phyloP scores from a whole-genome alignment of 2,329 filamentous ascomycete genomes.

The Monilinia vaccinii-corymbosi region DNA sequence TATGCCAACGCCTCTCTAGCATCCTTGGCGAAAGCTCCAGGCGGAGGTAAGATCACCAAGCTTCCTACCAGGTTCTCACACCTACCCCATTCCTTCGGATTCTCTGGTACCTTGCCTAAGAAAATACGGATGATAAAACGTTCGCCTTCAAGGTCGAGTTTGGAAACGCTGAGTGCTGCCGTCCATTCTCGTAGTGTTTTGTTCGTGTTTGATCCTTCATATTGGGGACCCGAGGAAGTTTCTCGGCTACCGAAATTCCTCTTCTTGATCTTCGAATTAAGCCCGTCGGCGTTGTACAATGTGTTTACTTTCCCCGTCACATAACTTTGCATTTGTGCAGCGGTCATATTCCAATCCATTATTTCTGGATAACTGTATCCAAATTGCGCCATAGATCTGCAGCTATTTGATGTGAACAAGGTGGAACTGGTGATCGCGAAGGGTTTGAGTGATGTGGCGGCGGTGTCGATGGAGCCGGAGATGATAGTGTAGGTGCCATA shows the following conservation, averaged over 20 bases:
- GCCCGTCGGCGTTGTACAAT: constrained; percentile 34
- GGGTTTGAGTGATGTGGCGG: constrained; percentile 21
- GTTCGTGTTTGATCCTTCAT: neutral
- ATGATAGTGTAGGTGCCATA: constrained; percentile 29
- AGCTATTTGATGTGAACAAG: constrained; percentile 17
- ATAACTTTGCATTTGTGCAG: constrained; percentile 44
- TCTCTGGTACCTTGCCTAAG: constrained; percentile 18
- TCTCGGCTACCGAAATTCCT: neutral
- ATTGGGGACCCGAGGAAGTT: neutral
- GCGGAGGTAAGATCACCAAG: constrained; percentile 21
- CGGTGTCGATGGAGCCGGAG: constrained; percentile 21
- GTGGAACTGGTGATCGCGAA: constrained; percentile 25
- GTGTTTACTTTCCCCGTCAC: constrained; percentile 51
- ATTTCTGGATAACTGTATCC: constrained; percentile 29
- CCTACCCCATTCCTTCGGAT: constrained; percentile 18
- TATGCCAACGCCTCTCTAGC: constrained; percentile 14
- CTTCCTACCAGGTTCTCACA: constrained; percentile 14
- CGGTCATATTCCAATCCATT: constrained; percentile 41
- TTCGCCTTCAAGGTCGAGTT: constrained; percentile 22
- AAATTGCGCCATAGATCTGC: constrained; percentile 16
- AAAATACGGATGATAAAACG: constrained; percentile 22
- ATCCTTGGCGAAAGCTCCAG: constrained; percentile 1
- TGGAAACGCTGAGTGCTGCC: constrained; percentile 20
- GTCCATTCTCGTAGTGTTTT: constrained; percentile 18
- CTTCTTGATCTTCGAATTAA: constrained; percentile 3